phyloP scores from a whole-genome alignment of 1,284 basidiomycete species.

The Ceratorhiza oryzae-sativae region DNA sequence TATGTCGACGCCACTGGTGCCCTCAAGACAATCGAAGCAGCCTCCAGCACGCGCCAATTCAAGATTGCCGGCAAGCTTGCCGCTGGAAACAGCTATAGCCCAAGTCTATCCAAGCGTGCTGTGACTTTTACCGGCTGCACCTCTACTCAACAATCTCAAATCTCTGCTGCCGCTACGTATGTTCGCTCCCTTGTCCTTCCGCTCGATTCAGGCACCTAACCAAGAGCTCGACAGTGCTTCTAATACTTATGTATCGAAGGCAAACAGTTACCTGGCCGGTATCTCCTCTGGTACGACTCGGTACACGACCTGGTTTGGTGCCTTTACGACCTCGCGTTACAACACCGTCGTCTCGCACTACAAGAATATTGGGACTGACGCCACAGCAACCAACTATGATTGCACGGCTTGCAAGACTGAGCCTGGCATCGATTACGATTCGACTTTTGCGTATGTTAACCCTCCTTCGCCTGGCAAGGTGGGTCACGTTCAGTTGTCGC shows the following conservation, averaged over 20 bases:
- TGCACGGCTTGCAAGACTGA: slow-evolving; percentile 20
- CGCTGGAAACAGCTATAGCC: neutral
- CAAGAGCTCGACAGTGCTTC: neutral
- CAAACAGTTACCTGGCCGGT: neutral
- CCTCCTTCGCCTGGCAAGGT: neutral
- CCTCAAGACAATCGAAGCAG: slow-evolving; percentile 31
- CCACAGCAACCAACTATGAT: slow-evolving; percentile 11
- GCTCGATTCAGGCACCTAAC: neutral
- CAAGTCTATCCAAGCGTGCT: slow-evolving; percentile 9
- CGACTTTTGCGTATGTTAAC: slow-evolving; percentile 13
- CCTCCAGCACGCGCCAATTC: slow-evolving; percentile 19
- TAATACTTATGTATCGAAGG: slow-evolving; percentile 1
- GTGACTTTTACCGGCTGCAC: slow-evolving; percentile 32
- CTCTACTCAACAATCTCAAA: slow-evolving; percentile 13
- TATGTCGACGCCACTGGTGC: slow-evolving; percentile 28
- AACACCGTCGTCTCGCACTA: slow-evolving; percentile 16
- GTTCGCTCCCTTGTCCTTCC: neutral
- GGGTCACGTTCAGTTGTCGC: neutral
- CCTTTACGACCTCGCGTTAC: neutral
- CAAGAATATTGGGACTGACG: slow-evolving; percentile 29
- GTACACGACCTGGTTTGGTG: slow-evolving; percentile 36
- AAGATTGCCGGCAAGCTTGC: slow-evolving; percentile 40
- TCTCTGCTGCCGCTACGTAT: slow-evolving; percentile 37
- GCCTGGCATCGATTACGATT: slow-evolving; percentile 13
- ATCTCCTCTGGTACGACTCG: slow-evolving; percentile 19